Base-by-base conservation (phyloP, 441 rosid genomes). In the Bruguiera hainesii region DNA sequence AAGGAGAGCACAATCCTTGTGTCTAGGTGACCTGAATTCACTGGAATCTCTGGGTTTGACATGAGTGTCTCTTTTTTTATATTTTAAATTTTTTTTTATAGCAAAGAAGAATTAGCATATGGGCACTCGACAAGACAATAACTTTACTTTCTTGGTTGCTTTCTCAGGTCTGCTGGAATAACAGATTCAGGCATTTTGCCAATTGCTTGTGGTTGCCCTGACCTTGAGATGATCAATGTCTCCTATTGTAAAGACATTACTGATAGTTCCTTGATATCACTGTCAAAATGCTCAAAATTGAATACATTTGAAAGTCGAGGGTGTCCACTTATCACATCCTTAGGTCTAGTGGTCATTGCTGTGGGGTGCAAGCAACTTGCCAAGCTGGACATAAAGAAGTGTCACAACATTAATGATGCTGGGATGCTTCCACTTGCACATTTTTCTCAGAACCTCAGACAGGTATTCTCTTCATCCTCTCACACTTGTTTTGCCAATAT, bases 361-460 rank as follows among this genome's bases (percentile, higher is more conserved):
- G 86, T 83, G 28, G 80, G 88, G 48, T 93, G 98, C 67, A 90
- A 77, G 82, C 85, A 82, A 64, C 89, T 93, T 0, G 60, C 66
- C 51, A 89, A 85, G 85, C 77, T 93, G 29, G 98, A 90, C 81
- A 69, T 89, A 74, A 93, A 93, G 82, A 89, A 89, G 78, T 93
- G 98, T 63, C 81, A 75, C 66, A 76, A 71, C 75, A 80, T 89
- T 39, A 72, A 87, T 79, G 96, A 89, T 71, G 69, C 83, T 8
- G 94, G 83, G 25, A 83, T 90, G 90, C 84, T 89, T 57, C 77
- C 91, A 1, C 96, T 93, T 0, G 87, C 96, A 64, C 91, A 81
- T 80, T 86, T 86, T 69, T 89, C 96, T 46, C 97, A 87, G 73
- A 86, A 82, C 84, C 94, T 93, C 56, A 82, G 82, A 85, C 97